Conservation (phyloP, 2,329 filamentous ascomycete species). For the Pseudocercospora macadamiae region DNA sequence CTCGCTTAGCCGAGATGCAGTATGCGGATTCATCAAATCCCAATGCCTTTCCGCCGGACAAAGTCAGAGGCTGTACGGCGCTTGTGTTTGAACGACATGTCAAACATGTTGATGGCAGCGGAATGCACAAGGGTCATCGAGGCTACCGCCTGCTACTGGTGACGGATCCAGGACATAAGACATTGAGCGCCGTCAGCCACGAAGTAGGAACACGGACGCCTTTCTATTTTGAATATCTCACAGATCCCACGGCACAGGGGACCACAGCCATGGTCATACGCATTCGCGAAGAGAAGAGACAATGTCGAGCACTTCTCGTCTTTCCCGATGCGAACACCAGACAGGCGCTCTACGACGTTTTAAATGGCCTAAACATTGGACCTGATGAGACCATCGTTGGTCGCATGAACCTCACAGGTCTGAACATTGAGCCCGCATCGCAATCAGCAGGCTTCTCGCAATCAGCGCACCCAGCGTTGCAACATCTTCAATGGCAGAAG, state of each 20-base stretch:
- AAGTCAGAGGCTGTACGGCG: constrained; percentile 70
- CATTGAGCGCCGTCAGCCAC: constrained; percentile 75
- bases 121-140: constrained; percentile 71
- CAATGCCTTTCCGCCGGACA: constrained; percentile 74
- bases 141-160: constrained; percentile 79
- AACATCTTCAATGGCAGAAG: constrained; percentile 63
- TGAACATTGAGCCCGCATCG: constrained; percentile 63
- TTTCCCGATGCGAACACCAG: constrained; percentile 76
- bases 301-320: constrained; percentile 74
- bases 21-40: constrained; percentile 77
- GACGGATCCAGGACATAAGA: constrained; percentile 76
- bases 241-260: constrained; percentile 59
- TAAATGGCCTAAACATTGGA: constrained; percentile 72
- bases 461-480: constrained; percentile 45
- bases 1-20: constrained; percentile 73
- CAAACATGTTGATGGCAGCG: constrained; percentile 71
- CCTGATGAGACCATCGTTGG: constrained; percentile 70
- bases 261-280: constrained; percentile 71
- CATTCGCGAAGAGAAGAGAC: constrained; percentile 66
- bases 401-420: constrained; percentile 67
- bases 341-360: constrained; percentile 68
- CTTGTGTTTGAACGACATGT: constrained; percentile 73
- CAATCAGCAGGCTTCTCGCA: constrained; percentile 49
- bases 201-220: constrained; percentile 66
- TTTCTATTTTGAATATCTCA: constrained; percentile 76